Conservation (phyloP, 2,329 filamentous ascomycete species). For the Huntiella moniliformis region DNA sequence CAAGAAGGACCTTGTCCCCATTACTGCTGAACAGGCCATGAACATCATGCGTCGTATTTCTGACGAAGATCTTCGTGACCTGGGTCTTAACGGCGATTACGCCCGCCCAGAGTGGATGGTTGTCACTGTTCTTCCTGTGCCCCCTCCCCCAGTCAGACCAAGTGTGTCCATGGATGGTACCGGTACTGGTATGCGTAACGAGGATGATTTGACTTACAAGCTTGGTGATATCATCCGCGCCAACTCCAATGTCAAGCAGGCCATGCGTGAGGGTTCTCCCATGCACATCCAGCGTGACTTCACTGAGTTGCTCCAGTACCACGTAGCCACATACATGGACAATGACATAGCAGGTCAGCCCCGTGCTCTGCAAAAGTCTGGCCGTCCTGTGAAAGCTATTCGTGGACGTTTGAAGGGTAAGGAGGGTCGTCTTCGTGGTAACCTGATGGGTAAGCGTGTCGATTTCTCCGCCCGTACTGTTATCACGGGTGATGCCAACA, state of each 20-base stretch:
- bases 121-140: conserved; percentile 82
- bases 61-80: conserved; percentile 61
- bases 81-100: conserved; percentile 88
- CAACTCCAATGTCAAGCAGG: conserved; percentile 84
- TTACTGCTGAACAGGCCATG: conserved; percentile 70
- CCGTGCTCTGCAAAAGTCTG: conserved; percentile 89
- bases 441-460: conserved; percentile 98
- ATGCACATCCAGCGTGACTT: conserved; percentile 85
- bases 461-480: conserved; percentile 99
- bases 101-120: conserved; percentile 98
- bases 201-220: conserved; percentile 99
- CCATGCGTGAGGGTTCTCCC: conserved; percentile 77
- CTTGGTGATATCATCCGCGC: conserved; percentile 94
- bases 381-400: conserved; percentile 89
- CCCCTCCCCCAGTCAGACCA: conserved; percentile 83
- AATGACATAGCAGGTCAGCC: conserved; percentile 96
- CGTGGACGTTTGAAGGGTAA: conserved; percentile 96
- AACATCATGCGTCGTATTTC: conserved; percentile 74
- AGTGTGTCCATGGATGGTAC: conserved; percentile 96
- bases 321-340: conserved; percentile 98
- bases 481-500: conserved; percentile 94
- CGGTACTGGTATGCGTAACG: conserved; percentile 76
- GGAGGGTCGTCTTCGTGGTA: conserved; percentile 91
- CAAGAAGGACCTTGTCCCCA: conserved; percentile 58
- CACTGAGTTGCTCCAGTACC: conserved; percentile 81